These are phyloP conservation scores for Santalum album DNA, from an alignment of 164 flowering plant genomes.

Conservation along the genomic window DNA sequence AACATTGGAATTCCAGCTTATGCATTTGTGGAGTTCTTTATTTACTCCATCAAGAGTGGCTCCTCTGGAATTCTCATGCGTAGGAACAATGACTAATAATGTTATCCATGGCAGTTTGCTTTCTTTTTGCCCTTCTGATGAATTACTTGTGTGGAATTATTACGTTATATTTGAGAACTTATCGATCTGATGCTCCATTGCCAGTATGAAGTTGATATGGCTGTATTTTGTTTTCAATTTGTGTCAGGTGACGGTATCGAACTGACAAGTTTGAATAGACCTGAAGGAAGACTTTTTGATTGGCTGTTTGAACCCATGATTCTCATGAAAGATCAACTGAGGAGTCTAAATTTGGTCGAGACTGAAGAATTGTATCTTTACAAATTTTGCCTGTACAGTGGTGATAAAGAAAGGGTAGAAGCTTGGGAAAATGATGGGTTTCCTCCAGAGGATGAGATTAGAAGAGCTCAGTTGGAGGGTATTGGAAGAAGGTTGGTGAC, in stretches of 20 bases:
- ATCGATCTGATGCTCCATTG: too few relatives aligned
- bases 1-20: constrained; percentile 33
- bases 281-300: constrained; percentile 38
- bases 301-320: constrained; percentile 41
- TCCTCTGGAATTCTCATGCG: constrained; percentile 34
- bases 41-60: constrained; percentile 29
- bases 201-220: not conserved
- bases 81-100: constrained; percentile 21
- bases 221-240: not conserved
- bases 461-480: constrained; percentile 32
- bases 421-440: constrained; percentile 34
- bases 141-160: too few relatives aligned
- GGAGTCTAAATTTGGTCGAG: constrained; percentile 17
- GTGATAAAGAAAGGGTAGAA: constrained; percentile 18
- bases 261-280: constrained; percentile 27
- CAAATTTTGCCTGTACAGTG: constrained; percentile 23
- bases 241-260: constrained; percentile 28
- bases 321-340: constrained; percentile 31
- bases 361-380: constrained; percentile 20
- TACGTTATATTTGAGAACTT: too few relatives aligned
- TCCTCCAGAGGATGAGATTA: constrained; percentile 29
- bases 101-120: too few relatives aligned
- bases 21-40: constrained; percentile 28
- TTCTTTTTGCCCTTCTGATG: too few relatives aligned
- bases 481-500: constrained; percentile 26